A percentile compares a stretch with the other conserved stretches of the same genome.
These are phyloP conservation scores for Corylus americana DNA, from an alignment of 306 rosid genomes.

Conservation along the genomic window DNA sequence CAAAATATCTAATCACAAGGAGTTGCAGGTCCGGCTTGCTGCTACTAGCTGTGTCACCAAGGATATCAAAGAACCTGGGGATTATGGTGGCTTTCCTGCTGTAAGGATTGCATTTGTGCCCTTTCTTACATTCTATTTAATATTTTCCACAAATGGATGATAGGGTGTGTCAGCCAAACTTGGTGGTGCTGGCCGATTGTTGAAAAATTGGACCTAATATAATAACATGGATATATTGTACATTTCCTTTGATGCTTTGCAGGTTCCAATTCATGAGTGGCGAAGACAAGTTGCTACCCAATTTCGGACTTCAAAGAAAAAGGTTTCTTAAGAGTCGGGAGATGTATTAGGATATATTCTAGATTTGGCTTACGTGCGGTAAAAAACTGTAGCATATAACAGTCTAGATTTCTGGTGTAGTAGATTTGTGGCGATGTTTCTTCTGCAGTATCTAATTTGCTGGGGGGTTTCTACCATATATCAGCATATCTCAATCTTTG, in stretches of 20 bases:
- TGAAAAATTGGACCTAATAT: slow-evolving; percentile 3
- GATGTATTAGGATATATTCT: too few relatives aligned
- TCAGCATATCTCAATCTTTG: not conserved
- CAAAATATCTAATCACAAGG: slow-evolving; percentile 30
- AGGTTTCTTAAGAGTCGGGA: slow-evolving; percentile 26
- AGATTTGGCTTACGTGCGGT: too few relatives aligned
- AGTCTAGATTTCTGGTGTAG: not conserved
- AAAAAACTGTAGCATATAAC: too few relatives aligned
- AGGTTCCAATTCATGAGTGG: slow-evolving; percentile 77
- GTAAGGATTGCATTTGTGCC: slow-evolving; percentile 37
- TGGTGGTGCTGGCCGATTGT: slow-evolving; percentile 4
- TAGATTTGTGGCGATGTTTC: not conserved
- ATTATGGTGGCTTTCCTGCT: slow-evolving; percentile 85
- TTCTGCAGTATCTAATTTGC: not conserved
- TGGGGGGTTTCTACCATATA: not conserved
- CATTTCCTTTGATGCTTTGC: slow-evolving; percentile 21
- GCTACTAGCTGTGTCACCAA: slow-evolving; percentile 80
- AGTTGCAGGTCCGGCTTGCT: slow-evolving; percentile 79
- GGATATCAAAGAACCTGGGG: slow-evolving; percentile 82
- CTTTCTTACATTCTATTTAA: not conserved
- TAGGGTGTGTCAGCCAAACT: not conserved
- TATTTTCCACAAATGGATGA: too few relatives aligned
- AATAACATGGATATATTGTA: slow-evolving; percentile 1
- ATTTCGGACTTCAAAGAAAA: slow-evolving; percentile 28
- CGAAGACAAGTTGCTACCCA: slow-evolving; percentile 66